Conservation (phyloP, 176 grass and related monocot species). For the Cymbopogon citratus region DNA sequence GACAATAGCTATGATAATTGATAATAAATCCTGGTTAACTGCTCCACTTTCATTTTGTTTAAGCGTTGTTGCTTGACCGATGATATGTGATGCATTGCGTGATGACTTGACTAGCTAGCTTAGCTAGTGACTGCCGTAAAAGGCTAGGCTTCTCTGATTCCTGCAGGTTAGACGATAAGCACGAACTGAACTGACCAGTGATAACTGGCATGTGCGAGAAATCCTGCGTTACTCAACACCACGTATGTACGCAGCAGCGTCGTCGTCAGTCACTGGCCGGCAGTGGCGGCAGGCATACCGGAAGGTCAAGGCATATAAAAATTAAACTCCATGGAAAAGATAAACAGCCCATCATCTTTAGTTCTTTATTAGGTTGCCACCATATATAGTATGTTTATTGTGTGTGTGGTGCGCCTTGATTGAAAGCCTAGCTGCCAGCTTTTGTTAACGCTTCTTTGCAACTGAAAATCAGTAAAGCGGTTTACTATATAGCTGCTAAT, state of each 20-base stretch:
- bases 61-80: background rate
- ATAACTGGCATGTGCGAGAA: slow-evolving; percentile 18
- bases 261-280: background rate
- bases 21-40: slow-evolving; percentile 11
- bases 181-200: background rate
- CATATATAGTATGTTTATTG: background rate
- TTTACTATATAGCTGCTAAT: background rate
- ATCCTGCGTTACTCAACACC: background rate
- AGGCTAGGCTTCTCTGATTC: background rate
- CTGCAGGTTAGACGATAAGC: slow-evolving; percentile 25
- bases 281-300: slow-evolving; percentile 18
- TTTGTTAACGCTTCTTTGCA: background rate
- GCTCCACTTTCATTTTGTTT: background rate
- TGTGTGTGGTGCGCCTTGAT: too few species aligned
- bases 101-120: background rate
- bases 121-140: slow-evolving; percentile 32
- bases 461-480: background rate
- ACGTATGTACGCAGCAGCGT: background rate
- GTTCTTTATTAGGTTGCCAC: background rate
- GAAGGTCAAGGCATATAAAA: slow-evolving; percentile 7
- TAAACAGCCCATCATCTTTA: background rate
- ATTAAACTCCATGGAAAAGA: background rate
- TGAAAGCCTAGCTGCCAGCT: too few species aligned
- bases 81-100: background rate
- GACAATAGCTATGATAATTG: background rate